A percentile compares a stretch with the other conserved stretches of the same genome.
Evolutionary conservation across 139 green algal genomes (phyloP).

Genomic region (Chlamydomonas incerta): DNA sequence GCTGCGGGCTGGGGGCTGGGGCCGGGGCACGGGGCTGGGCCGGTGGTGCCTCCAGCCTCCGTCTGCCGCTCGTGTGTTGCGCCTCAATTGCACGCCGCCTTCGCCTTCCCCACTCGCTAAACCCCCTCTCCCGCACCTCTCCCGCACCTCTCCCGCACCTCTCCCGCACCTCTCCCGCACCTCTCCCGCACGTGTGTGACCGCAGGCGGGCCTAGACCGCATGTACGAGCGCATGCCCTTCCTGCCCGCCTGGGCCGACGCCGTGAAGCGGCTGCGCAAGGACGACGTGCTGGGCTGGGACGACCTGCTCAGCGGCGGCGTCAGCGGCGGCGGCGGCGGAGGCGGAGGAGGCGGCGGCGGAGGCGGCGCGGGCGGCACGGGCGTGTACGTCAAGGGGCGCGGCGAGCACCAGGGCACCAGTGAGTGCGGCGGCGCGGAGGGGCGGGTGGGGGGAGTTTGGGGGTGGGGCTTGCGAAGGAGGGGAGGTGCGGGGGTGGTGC

Average conservation of each 20-base stretch:
- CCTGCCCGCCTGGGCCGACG: background rate
- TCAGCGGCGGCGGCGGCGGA: too few species aligned
- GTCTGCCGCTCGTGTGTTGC: too few species aligned
- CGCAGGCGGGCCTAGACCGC: slow-evolving; percentile 6
- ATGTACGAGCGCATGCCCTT: slow-evolving; percentile 31
- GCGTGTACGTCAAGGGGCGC: slow-evolving; percentile 48
- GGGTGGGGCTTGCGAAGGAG: background rate
- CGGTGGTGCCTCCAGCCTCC: too few species aligned
- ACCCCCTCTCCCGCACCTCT: too few species aligned
- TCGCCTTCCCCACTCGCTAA: too few species aligned
- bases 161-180: too few species aligned
- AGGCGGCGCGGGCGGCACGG: background rate
- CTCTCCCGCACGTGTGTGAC: too few species aligned
- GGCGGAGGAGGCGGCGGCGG: too few species aligned
- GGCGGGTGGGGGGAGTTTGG: background rate
- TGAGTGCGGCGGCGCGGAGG: background rate
- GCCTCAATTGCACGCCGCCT: too few species aligned
- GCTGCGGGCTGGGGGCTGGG: too few species aligned
- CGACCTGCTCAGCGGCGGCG: slow-evolving; percentile 16
- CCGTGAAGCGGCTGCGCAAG: slow-evolving; percentile 32
- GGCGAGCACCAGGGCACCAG: slow-evolving; percentile 39
- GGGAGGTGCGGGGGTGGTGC: background rate
- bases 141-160: too few species aligned
- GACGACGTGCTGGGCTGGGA: slow-evolving; percentile 46
- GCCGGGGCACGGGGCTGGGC: too few species aligned